These are phyloP conservation scores for Phialophora chinensis DNA, from an alignment of 2,329 filamentous ascomycete species.

Conservation along the genomic window DNA sequence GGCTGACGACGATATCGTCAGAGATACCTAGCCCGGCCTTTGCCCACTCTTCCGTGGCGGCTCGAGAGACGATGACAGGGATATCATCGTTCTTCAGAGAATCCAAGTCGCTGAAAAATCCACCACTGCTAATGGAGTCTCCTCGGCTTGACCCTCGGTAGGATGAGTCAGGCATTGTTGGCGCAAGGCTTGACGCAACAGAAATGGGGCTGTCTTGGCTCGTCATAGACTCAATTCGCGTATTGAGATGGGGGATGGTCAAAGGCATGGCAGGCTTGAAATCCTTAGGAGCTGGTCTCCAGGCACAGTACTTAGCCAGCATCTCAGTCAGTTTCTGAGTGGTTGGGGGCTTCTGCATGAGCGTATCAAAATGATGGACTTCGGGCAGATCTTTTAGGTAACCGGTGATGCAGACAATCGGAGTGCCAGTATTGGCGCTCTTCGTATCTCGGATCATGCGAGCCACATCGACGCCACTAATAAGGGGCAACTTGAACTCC, in stretches of 20 bases:
- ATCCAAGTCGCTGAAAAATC: slow-evolving; percentile 85
- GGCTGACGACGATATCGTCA: slow-evolving; percentile 59
- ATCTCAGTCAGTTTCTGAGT: slow-evolving; percentile 89
- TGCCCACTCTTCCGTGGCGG: slow-evolving; percentile 76
- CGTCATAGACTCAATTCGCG: slow-evolving; percentile 52
- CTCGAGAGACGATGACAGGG: slow-evolving; percentile 75
- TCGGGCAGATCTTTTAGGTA: slow-evolving; percentile 97
- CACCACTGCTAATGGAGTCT: slow-evolving; percentile 82
- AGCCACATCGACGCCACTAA: slow-evolving; percentile 93
- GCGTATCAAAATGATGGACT: slow-evolving; percentile 91
- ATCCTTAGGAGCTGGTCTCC: slow-evolving; percentile 78
- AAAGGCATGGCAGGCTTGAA: slow-evolving; percentile 59
- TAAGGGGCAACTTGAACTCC: slow-evolving; percentile 92
- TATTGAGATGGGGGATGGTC: slow-evolving; percentile 51
- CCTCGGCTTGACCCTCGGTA: slow-evolving; percentile 81
- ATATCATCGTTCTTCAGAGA: slow-evolving; percentile 78
- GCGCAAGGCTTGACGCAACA: slow-evolving; percentile 74
- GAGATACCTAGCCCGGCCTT: slow-evolving; percentile 80
- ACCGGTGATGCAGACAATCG: slow-evolving; percentile 94
- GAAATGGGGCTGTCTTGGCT: slow-evolving; percentile 83
- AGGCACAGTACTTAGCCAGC: slow-evolving; percentile 85
- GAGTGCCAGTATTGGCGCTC: slow-evolving; percentile 91
- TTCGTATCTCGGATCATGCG: slow-evolving; percentile 98
- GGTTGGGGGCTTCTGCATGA: slow-evolving; percentile 96
- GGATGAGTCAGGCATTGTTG: slow-evolving; percentile 72